Evolutionary conservation across 2,329 filamentous ascomycete genomes (phyloP).

Genomic region (Xylariaceae sp.): DNA sequence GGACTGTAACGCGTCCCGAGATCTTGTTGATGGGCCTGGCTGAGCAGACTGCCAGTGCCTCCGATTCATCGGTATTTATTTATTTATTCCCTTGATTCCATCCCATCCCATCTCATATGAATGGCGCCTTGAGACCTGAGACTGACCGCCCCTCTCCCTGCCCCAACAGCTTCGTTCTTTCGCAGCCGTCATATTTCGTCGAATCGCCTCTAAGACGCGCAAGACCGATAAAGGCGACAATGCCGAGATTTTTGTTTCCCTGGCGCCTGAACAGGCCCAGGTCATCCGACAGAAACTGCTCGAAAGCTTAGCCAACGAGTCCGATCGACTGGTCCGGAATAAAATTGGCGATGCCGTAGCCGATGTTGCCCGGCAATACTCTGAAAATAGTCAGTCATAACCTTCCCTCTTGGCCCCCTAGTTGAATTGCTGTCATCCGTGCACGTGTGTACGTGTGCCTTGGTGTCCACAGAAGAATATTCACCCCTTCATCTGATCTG

Average conservation of each 20-base stretch:
- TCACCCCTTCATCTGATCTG: background rate
- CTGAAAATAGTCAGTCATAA: constrained; percentile 76
- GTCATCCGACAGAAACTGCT: constrained; percentile 86
- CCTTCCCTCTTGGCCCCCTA: constrained; percentile 4
- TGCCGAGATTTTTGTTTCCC: constrained; percentile 84
- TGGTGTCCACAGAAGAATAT: background rate
- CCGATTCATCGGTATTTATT: constrained; percentile 72
- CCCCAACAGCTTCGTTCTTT: constrained; percentile 83
- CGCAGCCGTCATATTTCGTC: constrained; percentile 90
- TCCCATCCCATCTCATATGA: no score
- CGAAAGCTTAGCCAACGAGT: constrained; percentile 75
- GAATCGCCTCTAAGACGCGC: constrained; percentile 87
- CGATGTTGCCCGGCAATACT: constrained; percentile 93
- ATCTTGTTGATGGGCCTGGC: constrained; percentile 91
- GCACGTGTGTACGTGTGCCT: background rate
- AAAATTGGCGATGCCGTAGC: constrained; percentile 98
- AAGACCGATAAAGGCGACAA: constrained; percentile 76
- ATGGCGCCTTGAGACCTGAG: no score
- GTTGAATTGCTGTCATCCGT: background rate
- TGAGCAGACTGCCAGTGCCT: constrained; percentile 85
- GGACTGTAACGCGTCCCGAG: constrained; percentile 82
- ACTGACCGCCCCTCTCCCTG: constrained; percentile 8
- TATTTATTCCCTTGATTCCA: no score
- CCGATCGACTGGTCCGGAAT: constrained; percentile 78
- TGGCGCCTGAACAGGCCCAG: constrained; percentile 74